Evolutionary conservation across 805 yeast genomes (phyloP).

Genomic region (Spathaspora girioi): DNA sequence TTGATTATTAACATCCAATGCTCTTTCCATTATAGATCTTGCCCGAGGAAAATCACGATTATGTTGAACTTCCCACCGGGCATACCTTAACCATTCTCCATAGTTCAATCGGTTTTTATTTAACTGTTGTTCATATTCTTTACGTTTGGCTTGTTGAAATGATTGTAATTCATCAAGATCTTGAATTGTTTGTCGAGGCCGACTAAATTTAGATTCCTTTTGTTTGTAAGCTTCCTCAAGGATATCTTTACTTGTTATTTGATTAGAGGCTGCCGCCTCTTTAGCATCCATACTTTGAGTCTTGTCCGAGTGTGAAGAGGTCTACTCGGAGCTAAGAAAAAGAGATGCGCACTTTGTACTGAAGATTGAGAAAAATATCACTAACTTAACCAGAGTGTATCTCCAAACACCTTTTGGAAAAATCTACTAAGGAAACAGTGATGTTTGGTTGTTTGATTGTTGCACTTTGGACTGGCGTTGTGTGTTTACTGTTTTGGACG

Average conservation of each 20-base stretch:
- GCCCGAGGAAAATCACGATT: constrained; percentile 78
- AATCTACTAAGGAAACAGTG: too few relatives aligned
- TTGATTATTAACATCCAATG: constrained; percentile 69
- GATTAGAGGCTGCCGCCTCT: constrained; percentile 6
- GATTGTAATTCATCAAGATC: constrained; percentile 82
- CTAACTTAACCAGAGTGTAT: too few relatives aligned
- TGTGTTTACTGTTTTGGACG: too few relatives aligned
- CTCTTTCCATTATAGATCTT: constrained; percentile 84
- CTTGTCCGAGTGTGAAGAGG: neutral
- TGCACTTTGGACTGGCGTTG: too few relatives aligned
- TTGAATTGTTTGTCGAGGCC: constrained; percentile 35
- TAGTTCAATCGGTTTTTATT: constrained; percentile 77
- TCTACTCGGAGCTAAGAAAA: neutral
- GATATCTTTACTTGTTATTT: constrained; percentile 35
- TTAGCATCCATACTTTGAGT: neutral
- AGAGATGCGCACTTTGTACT: neutral
- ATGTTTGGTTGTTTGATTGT: too few relatives aligned
- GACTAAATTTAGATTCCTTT: constrained; percentile 19
- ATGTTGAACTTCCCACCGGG: constrained; percentile 72
- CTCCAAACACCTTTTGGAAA: too few relatives aligned
- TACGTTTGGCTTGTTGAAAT: constrained; percentile 69
- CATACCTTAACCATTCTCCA: constrained; percentile 91
- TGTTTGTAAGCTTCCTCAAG: constrained; percentile 31
- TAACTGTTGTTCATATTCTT: constrained; percentile 83
- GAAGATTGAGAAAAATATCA: neutral